Base-by-base conservation (phyloP, 2,329 filamentous ascomycete species). In the Fusarium stilboides region DNA sequence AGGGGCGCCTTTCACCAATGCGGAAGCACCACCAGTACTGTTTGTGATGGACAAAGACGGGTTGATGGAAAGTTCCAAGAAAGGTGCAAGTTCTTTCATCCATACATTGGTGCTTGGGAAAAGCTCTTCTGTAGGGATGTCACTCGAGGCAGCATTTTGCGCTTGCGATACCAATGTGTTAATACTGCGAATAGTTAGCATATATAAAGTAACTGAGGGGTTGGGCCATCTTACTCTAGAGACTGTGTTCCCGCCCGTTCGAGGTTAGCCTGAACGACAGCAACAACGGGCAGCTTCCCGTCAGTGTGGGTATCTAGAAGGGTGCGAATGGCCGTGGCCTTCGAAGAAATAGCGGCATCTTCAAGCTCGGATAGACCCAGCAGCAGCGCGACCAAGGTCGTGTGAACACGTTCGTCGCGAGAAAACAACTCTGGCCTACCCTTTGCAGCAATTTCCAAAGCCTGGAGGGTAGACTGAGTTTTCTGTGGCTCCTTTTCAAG, bases 21-120 rank as follows among this genome's bases (percentile, higher is more conserved):
- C 89, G 8, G 92, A 87, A 1, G 88, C 88, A 5, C 93, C 93
- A 1, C 88, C 89, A 8, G 97, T 82, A 24, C 85, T 86, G 74
- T 90, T 94, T 3, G 91, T 93, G 6, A 97, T 87, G 1, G 93
- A 88, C 5, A 97, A 80, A 0, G 93, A 90, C 7, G 87, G 83
- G 63, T 88, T 87, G 4, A 89, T 86, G 2, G 81, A 72, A 2
- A 79, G 75, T 31, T 83, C 77, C 8, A 92, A 78, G 58, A 94
- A 77, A 17, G 75, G 76, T 2, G 66, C 67, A 85, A 97, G 78
- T 15, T 92, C 87, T 15, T 83, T 71, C 71, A 86, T 84, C 94
- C 94, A 98, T 12, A 87, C 80, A 3, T 85, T 80, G 1, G 83
- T 80, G 69, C 86, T 86, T 0, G 94, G 93, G 37, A 96, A 82